phyloP scores from a whole-genome alignment of 495 filamentous ascomycete genomes.

The Neurospora sp. region DNA sequence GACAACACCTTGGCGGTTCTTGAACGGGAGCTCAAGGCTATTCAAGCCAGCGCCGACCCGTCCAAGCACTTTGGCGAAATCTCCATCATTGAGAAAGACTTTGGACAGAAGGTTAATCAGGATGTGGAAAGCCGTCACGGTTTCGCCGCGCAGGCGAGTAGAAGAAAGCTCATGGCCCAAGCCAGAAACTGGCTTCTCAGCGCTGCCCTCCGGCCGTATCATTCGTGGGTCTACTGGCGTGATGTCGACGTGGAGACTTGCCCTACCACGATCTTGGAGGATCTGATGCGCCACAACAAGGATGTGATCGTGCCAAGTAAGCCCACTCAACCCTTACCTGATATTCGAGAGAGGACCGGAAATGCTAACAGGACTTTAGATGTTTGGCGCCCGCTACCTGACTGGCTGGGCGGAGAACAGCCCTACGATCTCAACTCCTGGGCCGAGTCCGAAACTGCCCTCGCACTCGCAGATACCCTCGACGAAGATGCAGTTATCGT shows the following conservation, averaged over 20 bases:
- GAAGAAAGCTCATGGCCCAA: constrained; percentile 96
- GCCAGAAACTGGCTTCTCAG: constrained; percentile 96
- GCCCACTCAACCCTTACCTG: constrained; percentile 26
- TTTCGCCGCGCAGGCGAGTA: constrained; percentile 88
- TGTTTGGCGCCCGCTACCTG: constrained; percentile 95
- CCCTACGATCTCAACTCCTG: constrained; percentile 98
- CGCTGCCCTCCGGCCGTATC: constrained; percentile 84
- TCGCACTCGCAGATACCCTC: constrained; percentile 85
- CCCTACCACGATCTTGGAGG: constrained; percentile 90
- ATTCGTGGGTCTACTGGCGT: constrained; percentile 99
- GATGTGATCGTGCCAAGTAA: constrained; percentile 97
- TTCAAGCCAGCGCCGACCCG: constrained; percentile 72
- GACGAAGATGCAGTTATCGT: constrained; percentile 99
- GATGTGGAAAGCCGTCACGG: constrained; percentile 97
- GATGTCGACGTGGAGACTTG: constrained; percentile 98
- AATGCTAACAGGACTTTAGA: constrained; percentile 42
- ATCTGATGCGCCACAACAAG: constrained; percentile 98
- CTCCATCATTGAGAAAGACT: constrained; percentile 97
- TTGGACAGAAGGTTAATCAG: constrained; percentile 95
- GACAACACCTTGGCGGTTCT: constrained; percentile 78
- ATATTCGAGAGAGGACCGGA: neutral
- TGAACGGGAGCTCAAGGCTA: constrained; percentile 57
- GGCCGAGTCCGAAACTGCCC: constrained; percentile 96
- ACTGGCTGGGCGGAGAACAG: constrained; percentile 98
- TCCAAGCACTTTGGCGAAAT: constrained; percentile 89